Base-by-base conservation (phyloP, 768 basidiomycete species). In the Suillus discolor region DNA sequence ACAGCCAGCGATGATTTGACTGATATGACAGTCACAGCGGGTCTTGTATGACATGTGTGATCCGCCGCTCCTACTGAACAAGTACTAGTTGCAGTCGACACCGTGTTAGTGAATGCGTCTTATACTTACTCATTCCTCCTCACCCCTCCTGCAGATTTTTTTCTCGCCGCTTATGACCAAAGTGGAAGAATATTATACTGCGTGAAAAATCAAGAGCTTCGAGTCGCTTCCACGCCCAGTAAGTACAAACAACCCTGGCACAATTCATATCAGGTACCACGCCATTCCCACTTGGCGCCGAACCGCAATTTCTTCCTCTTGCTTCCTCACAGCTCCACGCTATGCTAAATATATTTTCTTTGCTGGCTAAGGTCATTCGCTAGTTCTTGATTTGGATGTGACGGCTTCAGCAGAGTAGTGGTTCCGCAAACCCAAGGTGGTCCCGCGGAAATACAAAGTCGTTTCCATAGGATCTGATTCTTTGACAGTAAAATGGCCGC, bases 381-480 rank as follows among this genome's bases (percentile, higher is more conserved):
- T 23, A 12, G 15, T 39, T n/a, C n/a, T 47, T 23, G 45, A 9
- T 59, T 59, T 23, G 16, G 15, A 59, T 18, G 23, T 9, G 25
- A 16, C 39, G 18, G 6, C 12, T 42, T 12, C 11, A 42, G 41
- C 54, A n/a, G 20, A 36, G 12, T 55, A 36, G 12, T 55, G 20
- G 20, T 34, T 34, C 54, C 11, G 2, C 34, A 36, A 55, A 20
- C 31, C 13, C 31, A 20, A 54, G 54, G 54, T 2, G 16, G 25
- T 59, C 25, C 59, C 18, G 25, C 39, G 18, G 18, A 42, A 28
- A 60, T 18, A 42, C 41, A 60, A 60, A 54, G 9, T 54, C 53
- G 53, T n/a, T 55, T 55, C 54, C 54, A 55, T 31, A 44, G 25
- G 59, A 60, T 42, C 23, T 60, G 18, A 31, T 42, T 55, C 25